phyloP scores from a whole-genome alignment of 1,284 basidiomycete species.

The Malassezia nana region DNA sequence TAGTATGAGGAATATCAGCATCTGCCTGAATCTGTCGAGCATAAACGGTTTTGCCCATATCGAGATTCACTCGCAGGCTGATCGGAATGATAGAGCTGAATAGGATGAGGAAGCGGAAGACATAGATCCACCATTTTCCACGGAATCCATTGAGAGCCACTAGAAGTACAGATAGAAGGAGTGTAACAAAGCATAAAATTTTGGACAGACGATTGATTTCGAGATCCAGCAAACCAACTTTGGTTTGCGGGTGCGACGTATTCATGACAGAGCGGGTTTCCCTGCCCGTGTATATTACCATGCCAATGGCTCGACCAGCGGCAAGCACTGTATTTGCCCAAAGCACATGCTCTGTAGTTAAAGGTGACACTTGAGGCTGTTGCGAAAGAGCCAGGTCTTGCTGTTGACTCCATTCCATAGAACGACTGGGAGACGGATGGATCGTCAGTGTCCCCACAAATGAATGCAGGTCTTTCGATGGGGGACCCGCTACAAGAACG shows the following conservation, averaged over 20 bases:
- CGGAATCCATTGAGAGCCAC: conserved; percentile 94
- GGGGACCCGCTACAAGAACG: conserved; percentile 64
- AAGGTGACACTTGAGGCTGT: conserved; percentile 36
- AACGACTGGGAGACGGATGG: conserved; percentile 49
- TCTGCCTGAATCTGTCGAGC: conserved; percentile 90
- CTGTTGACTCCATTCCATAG: background rate
- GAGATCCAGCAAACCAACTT: conserved; percentile 78
- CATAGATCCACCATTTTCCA: conserved; percentile 89
- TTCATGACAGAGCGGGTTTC: conserved; percentile 99
- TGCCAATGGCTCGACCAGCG: conserved; percentile 80
- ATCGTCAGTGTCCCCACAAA: conserved; percentile 87
- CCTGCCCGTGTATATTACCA: conserved; percentile 84
- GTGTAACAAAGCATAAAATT: conserved; percentile 90
- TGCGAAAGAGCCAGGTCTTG: conserved; percentile 49
- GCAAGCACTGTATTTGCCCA: conserved; percentile 98
- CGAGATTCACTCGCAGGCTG: conserved; percentile 92
- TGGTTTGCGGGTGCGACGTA: conserved; percentile 90
- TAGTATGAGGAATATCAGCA: conserved; percentile 80
- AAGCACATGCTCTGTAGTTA: conserved; percentile 79
- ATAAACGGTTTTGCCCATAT: conserved; percentile 99
- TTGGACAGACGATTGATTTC: conserved; percentile 95
- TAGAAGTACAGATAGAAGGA: conserved; percentile 76
- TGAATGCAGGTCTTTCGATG: conserved; percentile 91
- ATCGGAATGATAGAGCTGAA: conserved; percentile 99
- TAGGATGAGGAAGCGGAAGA: conserved; percentile 90